Evolutionary conservation across 805 yeast genomes (phyloP).

Genomic region (Ogataea populi-albae): DNA sequence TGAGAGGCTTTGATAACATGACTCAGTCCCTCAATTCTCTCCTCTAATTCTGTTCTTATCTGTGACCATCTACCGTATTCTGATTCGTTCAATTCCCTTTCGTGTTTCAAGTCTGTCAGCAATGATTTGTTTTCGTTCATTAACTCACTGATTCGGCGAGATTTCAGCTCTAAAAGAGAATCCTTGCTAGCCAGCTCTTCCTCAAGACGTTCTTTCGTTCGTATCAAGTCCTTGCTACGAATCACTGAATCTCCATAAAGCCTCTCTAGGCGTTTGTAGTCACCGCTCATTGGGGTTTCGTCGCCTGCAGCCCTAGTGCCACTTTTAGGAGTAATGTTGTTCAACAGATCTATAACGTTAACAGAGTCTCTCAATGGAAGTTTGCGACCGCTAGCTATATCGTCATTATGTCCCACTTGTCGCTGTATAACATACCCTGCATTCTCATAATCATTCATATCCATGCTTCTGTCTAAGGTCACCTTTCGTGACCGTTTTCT

Average conservation of each 20-base stretch:
- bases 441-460: constrained; percentile 23
- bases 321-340: not conserved
- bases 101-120: constrained; percentile 26
- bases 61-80: constrained; percentile 31
- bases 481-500: no score
- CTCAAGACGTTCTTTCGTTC: constrained; percentile 37
- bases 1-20: constrained; percentile 17
- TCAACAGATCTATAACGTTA: constrained; percentile 13
- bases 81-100: constrained; percentile 30
- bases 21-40: constrained; percentile 23
- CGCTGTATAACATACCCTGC: constrained; percentile 13
- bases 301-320: not conserved
- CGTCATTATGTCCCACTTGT: constrained; percentile 6
- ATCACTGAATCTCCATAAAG: constrained; percentile 30
- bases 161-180: constrained; percentile 23
- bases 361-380: constrained; percentile 19
- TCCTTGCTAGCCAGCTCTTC: constrained; percentile 31
- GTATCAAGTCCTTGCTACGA: constrained; percentile 27
- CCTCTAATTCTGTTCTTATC: constrained; percentile 25
- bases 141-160: constrained; percentile 27
- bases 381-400: constrained; percentile 1
- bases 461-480: no score
- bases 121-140: constrained; percentile 25
- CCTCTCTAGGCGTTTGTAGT: constrained; percentile 29
- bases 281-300: constrained; percentile 4